Percentiles rank a stretch among this genome's conserved stretches.
Evolutionary conservation across 495 filamentous ascomycete species (phyloP).

Genomic region (Sordaria brevicollis): DNA sequence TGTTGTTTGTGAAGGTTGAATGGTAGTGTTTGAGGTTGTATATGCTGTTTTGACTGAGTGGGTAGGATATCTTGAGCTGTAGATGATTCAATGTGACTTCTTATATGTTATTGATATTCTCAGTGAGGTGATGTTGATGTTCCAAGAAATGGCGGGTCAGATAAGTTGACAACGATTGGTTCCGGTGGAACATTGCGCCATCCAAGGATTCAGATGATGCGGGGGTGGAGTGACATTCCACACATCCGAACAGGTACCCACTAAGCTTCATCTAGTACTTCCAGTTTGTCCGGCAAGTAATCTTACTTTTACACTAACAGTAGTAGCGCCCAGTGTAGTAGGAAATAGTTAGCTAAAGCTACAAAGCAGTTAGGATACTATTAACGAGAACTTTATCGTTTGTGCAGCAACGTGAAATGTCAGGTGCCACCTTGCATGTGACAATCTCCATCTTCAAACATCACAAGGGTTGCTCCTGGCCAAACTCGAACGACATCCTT

Average conservation of each 20-base stretch:
- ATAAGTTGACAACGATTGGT: background rate
- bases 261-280: background rate
- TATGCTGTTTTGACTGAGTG: background rate
- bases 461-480: background rate
- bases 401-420: background rate
- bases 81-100: background rate
- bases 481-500: background rate
- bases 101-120: background rate
- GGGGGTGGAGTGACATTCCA: background rate
- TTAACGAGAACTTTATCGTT: background rate
- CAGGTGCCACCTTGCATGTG: background rate
- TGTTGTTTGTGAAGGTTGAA: no score
- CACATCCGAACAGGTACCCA: background rate
- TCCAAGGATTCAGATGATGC: background rate
- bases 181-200: background rate
- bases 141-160: background rate
- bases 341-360: background rate
- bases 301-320: background rate
- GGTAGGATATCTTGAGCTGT: background rate
- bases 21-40: background rate
- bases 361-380: background rate
- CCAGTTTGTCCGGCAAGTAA: background rate
- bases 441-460: background rate
- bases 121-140: background rate
- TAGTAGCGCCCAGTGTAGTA: fast-evolving